These are phyloP conservation scores for Thalia dealbata DNA, from an alignment of 176 grass and related monocot species.

Conservation along the genomic window DNA sequence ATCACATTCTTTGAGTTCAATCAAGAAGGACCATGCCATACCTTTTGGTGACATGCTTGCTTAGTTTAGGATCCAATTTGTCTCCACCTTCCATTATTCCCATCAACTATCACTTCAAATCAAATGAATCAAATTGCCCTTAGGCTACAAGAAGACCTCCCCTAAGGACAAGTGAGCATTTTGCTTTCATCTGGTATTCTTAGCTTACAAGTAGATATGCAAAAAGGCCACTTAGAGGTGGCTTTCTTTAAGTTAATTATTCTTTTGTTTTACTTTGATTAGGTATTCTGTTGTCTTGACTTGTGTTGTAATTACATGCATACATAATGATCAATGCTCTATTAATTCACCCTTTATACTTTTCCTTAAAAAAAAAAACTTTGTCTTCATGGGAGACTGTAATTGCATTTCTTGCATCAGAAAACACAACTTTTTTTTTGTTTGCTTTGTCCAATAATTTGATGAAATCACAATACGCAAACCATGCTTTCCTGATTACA, in stretches of 20 bases:
- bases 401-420: too few species aligned
- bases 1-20: background rate
- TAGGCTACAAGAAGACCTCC: background rate
- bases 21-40: background rate
- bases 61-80: slow-evolving; percentile 5
- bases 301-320: too few species aligned
- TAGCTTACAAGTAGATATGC: background rate
- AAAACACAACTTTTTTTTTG: too few species aligned
- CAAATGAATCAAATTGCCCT: background rate
- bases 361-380: too few species aligned
- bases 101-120: background rate
- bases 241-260: background rate
- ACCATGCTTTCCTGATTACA: too few species aligned
- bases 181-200: background rate
- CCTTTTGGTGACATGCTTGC: background rate
- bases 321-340: background rate
- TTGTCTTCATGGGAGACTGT: too few species aligned
- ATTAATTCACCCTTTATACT: too few species aligned
- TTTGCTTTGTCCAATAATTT: too few species aligned
- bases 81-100: background rate
- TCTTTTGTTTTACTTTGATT: background rate
- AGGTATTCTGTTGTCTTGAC: background rate
- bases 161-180: background rate
- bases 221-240: background rate
- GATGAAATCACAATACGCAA: too few species aligned